Base-by-base conservation (phyloP, 192 early-diverging fungal species). In the Umbelopsis isabellina region DNA sequence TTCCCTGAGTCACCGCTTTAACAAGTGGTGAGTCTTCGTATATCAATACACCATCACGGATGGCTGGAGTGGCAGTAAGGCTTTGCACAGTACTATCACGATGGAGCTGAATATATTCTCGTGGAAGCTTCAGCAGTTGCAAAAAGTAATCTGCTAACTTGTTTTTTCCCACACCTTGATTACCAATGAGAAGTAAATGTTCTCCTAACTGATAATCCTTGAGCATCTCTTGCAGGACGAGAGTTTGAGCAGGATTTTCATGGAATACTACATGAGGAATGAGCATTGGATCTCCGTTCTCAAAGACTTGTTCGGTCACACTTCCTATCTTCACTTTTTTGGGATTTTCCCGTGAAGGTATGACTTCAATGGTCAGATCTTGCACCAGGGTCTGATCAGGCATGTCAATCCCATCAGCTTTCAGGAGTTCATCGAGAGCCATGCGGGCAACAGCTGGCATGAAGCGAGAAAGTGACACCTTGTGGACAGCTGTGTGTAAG, bases 51-150 rank as follows among this genome's bases (percentile, higher is more conserved):
- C 92, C 92, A 50, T 92, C 83, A 12, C 82, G 81, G 22, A 93
- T 88, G 16, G 88, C 84, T 25, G 92, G 91, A 8, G 87, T 89
- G n/a, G 88, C 78, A 1, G 91, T 91, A 73, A 93, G 85, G 44
- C 89, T 88, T 72, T 91, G 87, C 1, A 93, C 91, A 15, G 92
- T 93, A 20, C 86, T 91, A 50, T 93, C 92, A 58, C 92, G 83
- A 75, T 93, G 91, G 7, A 92, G 77, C 70, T 93, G 92, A 27
- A 93, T 90, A 70, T 93, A 93, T 70, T 93, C 90, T 13, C 92
- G 78, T 44, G 91, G 91, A 6, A 89, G 78, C 21, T 77, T 76
- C 41, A 94, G 76, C 2, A 91, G 82, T 66, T 92, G 88, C 48
- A 93, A 82, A 64, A 94, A 88, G 66, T 91, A 89, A 71, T 89